phyloP scores from a whole-genome alignment of 345 rosid genomes.

The Theobroma cacao region DNA sequence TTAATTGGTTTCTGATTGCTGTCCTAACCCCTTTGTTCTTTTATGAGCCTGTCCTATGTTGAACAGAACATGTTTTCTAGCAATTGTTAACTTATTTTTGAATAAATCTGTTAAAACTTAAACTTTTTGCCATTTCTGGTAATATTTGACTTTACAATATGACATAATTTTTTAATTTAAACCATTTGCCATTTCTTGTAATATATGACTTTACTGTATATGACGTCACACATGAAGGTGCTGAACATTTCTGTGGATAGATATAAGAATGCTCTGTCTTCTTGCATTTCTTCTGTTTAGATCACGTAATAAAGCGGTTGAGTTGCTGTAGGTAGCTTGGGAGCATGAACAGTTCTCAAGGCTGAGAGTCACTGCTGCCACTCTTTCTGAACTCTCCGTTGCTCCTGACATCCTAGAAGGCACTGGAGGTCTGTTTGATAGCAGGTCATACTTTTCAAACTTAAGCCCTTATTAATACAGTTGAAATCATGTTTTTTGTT shows the following conservation, averaged over 20 bases:
- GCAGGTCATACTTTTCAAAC: slow-evolving; percentile 49
- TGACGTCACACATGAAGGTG: neutral
- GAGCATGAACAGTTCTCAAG: slow-evolving; percentile 99
- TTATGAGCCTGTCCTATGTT: neutral
- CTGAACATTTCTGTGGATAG: neutral
- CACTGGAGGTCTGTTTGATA: slow-evolving; percentile 77
- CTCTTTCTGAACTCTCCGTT: slow-evolving; percentile 70
- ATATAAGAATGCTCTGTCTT: slow-evolving; percentile 1
- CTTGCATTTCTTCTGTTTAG: slow-evolving; percentile 15
- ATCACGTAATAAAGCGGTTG: slow-evolving; percentile 30
- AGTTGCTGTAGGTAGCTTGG: slow-evolving; percentile 92
- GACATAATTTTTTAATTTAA: neutral
- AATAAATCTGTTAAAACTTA: neutral
- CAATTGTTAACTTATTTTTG: neutral
- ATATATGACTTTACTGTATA: neutral
- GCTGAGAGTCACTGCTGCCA: slow-evolving; percentile 92
- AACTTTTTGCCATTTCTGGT: neutral
- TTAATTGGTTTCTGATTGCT: neutral
- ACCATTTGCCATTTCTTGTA: neutral
- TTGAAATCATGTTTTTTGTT: neutral
- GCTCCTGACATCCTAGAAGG: slow-evolving; percentile 79
- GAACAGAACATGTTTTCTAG: neutral
- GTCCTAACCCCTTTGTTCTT: neutral
- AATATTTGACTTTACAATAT: neutral
- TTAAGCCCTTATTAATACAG: slow-evolving; percentile 4